phyloP scores from a whole-genome alignment of 1,284 basidiomycete genomes.

The Ganoderma sinense region DNA sequence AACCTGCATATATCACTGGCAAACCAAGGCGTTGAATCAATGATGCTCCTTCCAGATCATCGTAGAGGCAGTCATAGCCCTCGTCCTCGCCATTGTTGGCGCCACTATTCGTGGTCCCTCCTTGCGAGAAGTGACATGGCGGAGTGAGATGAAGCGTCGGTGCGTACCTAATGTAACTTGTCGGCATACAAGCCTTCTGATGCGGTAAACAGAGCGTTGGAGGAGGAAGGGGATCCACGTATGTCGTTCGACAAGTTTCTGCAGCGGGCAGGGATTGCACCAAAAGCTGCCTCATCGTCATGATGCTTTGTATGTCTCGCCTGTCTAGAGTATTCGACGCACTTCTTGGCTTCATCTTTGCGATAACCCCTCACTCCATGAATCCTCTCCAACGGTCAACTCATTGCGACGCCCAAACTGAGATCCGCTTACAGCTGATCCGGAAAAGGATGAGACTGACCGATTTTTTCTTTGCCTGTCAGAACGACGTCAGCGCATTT shows the following conservation, averaged over 20 bases:
- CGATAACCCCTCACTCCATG: neutral
- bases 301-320: neutral
- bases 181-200: neutral
- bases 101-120: conserved; percentile 73
- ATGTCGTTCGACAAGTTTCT: conserved; percentile 75
- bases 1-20: conserved; percentile 2
- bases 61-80: conserved; percentile 68
- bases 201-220: conserved; percentile 49
- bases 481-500: too few relatives aligned
- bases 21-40: neutral
- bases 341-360: neutral
- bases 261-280: conserved; percentile 58
- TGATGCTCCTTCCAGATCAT: conserved; percentile 60
- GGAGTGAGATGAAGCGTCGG: conserved; percentile 89
- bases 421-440: too few relatives aligned
- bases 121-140: conserved; percentile 85
- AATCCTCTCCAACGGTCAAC: neutral
- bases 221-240: conserved; percentile 84
- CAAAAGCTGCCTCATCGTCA: conserved; percentile 18
- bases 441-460: too few relatives aligned
- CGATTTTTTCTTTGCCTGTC: too few relatives aligned
- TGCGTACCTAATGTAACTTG: conserved; percentile 39
- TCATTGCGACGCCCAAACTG: neutral
- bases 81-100: conserved; percentile 76
- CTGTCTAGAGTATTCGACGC: neutral